phyloP scores from a whole-genome alignment of 148 eudicot genomes.

The Vaccinium darrowii region DNA sequence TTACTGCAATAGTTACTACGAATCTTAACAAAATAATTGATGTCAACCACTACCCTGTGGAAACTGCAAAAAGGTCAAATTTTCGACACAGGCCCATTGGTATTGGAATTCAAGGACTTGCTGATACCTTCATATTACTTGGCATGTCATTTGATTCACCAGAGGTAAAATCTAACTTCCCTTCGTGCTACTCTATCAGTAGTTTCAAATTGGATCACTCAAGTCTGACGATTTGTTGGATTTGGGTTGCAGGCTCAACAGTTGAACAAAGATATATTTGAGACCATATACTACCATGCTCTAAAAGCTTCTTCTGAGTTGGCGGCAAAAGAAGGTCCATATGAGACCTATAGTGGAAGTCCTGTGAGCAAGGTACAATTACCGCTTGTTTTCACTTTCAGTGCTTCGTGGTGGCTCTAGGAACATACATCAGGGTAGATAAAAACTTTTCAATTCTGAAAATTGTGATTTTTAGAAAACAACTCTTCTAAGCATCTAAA shows the following conservation, averaged over 20 bases:
- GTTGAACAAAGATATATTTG: conserved; percentile 92
- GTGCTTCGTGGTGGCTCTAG: background rate
- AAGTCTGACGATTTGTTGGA: background rate
- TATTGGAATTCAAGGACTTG: conserved; percentile 95
- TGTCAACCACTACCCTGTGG: conserved; percentile 89
- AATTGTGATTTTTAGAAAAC: background rate
- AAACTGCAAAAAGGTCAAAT: conserved; percentile 86
- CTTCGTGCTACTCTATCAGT: background rate
- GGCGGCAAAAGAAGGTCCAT: conserved; percentile 82
- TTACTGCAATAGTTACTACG: conserved; percentile 62
- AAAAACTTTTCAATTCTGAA: background rate
- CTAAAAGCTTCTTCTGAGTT: conserved; percentile 82
- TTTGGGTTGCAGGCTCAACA: conserved; percentile 70
- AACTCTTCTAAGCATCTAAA: background rate
- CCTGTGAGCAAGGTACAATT: conserved; percentile 84
- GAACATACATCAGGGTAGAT: background rate
- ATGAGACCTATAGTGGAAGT: conserved; percentile 76
- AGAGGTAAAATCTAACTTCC: conserved; percentile 46
- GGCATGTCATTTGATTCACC: conserved; percentile 98
- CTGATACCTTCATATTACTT: conserved; percentile 91
- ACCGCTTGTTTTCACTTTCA: background rate
- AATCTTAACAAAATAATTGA: conserved; percentile 92
- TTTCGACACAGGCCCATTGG: conserved; percentile 91
- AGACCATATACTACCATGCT: conserved; percentile 89
- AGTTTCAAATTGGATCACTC: conserved; percentile 5